Evolutionary conservation across 345 rosid species (phyloP).

Genomic region (Clarkia xantiana): DNA sequence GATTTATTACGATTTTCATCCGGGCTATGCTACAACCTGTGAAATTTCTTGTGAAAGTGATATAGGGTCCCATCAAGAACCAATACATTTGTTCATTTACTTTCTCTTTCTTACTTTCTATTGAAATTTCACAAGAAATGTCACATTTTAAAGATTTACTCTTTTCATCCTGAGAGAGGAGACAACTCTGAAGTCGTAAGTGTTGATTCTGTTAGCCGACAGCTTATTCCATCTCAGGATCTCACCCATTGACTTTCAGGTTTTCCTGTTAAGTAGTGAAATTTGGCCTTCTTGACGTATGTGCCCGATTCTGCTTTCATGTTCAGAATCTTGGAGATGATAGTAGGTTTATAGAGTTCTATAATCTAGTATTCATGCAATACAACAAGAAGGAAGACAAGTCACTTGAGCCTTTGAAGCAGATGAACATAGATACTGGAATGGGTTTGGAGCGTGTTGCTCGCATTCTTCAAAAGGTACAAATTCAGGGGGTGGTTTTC

Average conservation of each 20-base stretch:
- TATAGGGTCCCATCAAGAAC: too few relatives aligned
- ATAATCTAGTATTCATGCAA: constrained; percentile 92
- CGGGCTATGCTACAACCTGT: too few relatives aligned
- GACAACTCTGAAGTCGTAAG: constrained; percentile 25
- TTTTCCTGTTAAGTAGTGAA: not conserved
- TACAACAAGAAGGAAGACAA: constrained; percentile 78
- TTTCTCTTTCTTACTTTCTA: too few relatives aligned
- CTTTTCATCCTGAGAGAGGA: constrained; percentile 81
- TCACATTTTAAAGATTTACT: too few relatives aligned
- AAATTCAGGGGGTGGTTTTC: not conserved
- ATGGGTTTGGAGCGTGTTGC: constrained; percentile 92
- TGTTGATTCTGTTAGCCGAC: not conserved
- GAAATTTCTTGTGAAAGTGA: too few relatives aligned
- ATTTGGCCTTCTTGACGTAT: not conserved
- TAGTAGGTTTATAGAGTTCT: constrained; percentile 80
- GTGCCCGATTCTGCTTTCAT: constrained; percentile 2
- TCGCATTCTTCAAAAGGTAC: constrained; percentile 72
- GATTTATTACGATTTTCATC: constrained; percentile 79
- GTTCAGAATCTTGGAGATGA: constrained; percentile 89
- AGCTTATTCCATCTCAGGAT: not conserved
- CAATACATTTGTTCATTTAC: too few relatives aligned
- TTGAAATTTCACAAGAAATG: too few relatives aligned
- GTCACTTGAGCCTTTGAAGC: constrained; percentile 72
- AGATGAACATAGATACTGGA: constrained; percentile 89
- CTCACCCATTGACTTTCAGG: too few relatives aligned